Percentiles rank a stretch among this genome's conserved stretches.
Evolutionary conservation across 441 rosid genomes (phyloP).

Genomic region (Eruca vesicaria): DNA sequence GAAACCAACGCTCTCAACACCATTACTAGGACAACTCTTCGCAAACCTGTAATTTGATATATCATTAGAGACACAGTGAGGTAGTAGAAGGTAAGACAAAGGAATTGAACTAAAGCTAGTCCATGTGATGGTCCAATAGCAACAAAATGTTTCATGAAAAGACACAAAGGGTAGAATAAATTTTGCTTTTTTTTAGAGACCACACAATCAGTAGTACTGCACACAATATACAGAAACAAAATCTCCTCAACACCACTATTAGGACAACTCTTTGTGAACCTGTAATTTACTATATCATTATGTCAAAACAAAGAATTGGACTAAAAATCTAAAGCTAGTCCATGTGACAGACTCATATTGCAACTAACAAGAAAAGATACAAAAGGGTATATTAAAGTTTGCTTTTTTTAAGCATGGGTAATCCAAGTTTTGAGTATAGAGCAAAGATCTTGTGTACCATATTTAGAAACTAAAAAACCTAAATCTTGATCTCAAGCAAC

Average conservation of each 20-base stretch:
- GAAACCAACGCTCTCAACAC: constrained; percentile 42
- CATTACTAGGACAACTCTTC: constrained; percentile 4
- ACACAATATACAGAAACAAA: constrained; percentile 40
- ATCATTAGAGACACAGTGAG: constrained; percentile 13
- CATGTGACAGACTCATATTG: background rate
- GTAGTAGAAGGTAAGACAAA: background rate
- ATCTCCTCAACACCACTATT: constrained; percentile 33
- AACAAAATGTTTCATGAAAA: background rate
- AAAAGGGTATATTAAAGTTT: background rate
- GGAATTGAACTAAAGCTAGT: constrained; percentile 5
- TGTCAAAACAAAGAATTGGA: constrained; percentile 9
- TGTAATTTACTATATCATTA: constrained; percentile 14
- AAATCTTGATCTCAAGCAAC: background rate
- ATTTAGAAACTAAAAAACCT: constrained; percentile 17
- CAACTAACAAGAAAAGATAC: too few relatives aligned
- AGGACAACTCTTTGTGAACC: constrained; percentile 11
- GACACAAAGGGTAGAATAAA: background rate
- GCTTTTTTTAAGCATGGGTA: background rate
- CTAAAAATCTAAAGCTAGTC: background rate
- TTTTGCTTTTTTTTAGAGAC: background rate
- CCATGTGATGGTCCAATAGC: background rate
- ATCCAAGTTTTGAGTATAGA: background rate
- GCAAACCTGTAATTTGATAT: constrained; percentile 18
- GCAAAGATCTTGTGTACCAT: constrained; percentile 8
- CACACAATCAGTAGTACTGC: too few relatives aligned